phyloP scores from a whole-genome alignment of 2,329 filamentous ascomycete genomes.

The Cercospora nicotianae region DNA sequence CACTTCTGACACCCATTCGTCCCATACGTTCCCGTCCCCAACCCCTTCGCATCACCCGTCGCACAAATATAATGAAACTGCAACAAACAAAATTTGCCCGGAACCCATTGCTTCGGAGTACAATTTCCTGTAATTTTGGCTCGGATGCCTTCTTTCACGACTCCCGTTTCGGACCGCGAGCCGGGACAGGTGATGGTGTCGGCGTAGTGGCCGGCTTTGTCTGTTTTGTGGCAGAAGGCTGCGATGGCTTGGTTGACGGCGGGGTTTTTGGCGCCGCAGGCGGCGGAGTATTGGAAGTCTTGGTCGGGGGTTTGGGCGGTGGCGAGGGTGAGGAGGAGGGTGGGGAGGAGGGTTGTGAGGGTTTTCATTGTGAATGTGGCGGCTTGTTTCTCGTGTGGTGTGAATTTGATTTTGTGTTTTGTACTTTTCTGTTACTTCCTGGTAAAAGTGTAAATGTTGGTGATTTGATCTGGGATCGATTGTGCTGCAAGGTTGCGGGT shows the following conservation, averaged over 20 bases:
- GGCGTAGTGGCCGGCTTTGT: not conserved
- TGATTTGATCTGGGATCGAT: not conserved
- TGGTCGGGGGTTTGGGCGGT: conserved; percentile 5
- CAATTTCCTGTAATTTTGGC: conserved; percentile 27
- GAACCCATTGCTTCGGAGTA: conserved; percentile 27
- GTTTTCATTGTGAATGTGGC: not conserved
- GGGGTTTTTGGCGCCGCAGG: conserved; percentile 28
- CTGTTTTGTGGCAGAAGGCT: conserved; percentile 25
- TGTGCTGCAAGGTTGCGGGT: not conserved
- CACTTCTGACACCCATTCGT: conserved; percentile 26
- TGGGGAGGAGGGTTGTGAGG: not conserved
- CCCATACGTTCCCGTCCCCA: conserved; percentile 18
- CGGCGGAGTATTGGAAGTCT: conserved; percentile 28
- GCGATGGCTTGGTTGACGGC: conserved; percentile 27
- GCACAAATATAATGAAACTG: conserved; percentile 33
- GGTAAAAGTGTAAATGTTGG: not conserved
- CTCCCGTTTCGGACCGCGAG: conserved; percentile 19
- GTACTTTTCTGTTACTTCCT: not conserved
- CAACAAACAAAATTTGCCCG: conserved; percentile 26
- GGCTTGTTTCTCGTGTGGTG: not conserved
- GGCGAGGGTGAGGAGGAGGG: conserved; percentile 8
- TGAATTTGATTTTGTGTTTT: not conserved
- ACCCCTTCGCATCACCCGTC: conserved; percentile 6
- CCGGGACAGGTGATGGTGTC: conserved; percentile 27
- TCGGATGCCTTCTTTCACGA: conserved; percentile 13